Base-by-base conservation (phyloP, 139 green algal species). In the Asterochloris erici region DNA sequence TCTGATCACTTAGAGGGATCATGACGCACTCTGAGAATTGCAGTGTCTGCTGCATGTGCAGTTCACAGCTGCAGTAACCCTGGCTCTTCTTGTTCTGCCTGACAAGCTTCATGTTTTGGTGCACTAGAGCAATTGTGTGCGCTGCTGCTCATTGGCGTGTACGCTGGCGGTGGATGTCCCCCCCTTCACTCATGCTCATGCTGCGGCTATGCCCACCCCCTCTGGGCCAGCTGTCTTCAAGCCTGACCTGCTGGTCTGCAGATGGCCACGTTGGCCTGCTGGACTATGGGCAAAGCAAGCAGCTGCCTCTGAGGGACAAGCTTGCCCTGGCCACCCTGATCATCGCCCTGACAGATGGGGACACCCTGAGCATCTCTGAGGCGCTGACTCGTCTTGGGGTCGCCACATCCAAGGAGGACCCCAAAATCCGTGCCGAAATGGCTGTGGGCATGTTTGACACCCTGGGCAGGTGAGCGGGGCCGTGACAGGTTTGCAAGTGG, bases 371-470 rank as follows among this genome's bases (percentile, higher is more conserved):
- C 27, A 78, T 86, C 26, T 77, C 78, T 1, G 27, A 78, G 47
- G 80, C 78, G 12, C 26, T 86, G 73, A 29, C 47, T 28, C 62
- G 61, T 17, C 66, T 87, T 11, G 79, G 84, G 13, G 64, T 88
- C 6, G 29, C 63, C 28, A 90, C 90, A 29, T 83, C 84, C 69
- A 26, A 14, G 4, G 66, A 85, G 1, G 92, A 95, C 28, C n/a
- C 82, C 19, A 79, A 61, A 0, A 63, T 95, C 17, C 84, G 89
- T 16, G 82, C 85, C 14, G 81, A 93, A 71, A 96, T 98, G 92
- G 93, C 90, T 0, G 85, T 89, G 19, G 91, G 93, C 64, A 99
- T 99, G 96, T 99, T 99, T 89, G 94, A 98, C 89, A 98, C 96
- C 16, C 82, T 84, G 0, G 92, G 93, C 15, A 94, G 87, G 87